Conservation (phyloP, 1,284 basidiomycete genomes). For the Heimioporus punctisporus region DNA sequence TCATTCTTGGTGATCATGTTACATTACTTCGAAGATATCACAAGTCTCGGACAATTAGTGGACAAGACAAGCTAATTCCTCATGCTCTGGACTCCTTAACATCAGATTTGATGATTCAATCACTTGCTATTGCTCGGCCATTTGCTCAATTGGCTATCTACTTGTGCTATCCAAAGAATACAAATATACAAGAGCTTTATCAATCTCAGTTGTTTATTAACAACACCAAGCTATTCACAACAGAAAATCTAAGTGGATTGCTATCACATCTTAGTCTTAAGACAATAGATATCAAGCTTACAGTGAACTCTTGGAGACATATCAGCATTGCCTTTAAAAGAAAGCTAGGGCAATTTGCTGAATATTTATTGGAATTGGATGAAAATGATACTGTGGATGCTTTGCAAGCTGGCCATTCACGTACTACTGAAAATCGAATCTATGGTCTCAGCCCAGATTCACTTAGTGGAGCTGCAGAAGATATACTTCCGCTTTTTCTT, state of each 20-base stretch:
- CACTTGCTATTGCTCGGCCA: neutral
- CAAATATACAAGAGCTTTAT: neutral
- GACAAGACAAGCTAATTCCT: conserved; percentile 32
- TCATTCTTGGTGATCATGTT: conserved; percentile 2
- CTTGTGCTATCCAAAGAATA: neutral
- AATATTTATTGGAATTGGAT: conserved; percentile 8
- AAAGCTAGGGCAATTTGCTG: conserved; percentile 6
- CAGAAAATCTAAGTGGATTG: neutral
- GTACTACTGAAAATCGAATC: conserved; percentile 21
- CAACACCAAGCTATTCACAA: neutral
- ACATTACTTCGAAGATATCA: conserved; percentile 26
- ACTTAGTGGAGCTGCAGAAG: neutral
- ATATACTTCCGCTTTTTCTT: neutral
- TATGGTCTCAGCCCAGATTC: conserved; percentile 18
- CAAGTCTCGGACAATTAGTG: conserved; percentile 21
- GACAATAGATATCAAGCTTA: neutral
- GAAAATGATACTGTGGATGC: conserved; percentile 15
- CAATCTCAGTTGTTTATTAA: neutral
- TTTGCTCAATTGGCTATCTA: neutral
- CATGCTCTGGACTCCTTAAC: neutral
- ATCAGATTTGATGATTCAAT: neutral
- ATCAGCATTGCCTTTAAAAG: conserved; percentile 25
- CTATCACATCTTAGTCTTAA: neutral
- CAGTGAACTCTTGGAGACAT: conserved; percentile 24
- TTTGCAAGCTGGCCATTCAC: conserved; percentile 26